A percentile compares a stretch with the other conserved stretches of the same genome.
phyloP scores from a whole-genome alignment of 2,329 filamentous ascomycete species.

The Leptographium galeiforme region DNA sequence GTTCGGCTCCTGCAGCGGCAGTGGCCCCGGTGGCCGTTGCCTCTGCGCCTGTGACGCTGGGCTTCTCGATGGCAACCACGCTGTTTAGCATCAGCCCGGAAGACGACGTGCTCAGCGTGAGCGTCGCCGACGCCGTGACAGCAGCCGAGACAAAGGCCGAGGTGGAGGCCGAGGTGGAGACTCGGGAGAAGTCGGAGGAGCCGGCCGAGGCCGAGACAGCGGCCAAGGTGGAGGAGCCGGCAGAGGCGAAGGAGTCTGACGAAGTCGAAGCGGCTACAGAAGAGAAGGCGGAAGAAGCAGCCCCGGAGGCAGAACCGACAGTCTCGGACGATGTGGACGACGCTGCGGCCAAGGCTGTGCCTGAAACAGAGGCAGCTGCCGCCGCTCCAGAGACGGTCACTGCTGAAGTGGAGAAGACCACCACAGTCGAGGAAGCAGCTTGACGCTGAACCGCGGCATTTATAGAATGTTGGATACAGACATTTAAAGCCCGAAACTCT shows the following conservation, averaged over 20 bases:
- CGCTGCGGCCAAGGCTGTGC: background rate
- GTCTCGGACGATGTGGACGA: slow-evolving; percentile 2
- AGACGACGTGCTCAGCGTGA: slow-evolving; percentile 29
- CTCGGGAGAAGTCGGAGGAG: background rate
- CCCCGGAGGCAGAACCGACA: slow-evolving; percentile 2
- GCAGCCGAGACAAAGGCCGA: background rate
- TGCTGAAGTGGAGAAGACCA: background rate
- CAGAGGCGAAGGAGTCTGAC: background rate
- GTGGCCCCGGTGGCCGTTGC: slow-evolving; percentile 15
- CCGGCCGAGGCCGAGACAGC: background rate
- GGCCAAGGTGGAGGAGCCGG: background rate
- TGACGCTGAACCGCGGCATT: background rate
- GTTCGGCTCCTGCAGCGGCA: slow-evolving; percentile 16
- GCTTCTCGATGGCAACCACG: slow-evolving; percentile 32
- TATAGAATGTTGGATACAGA: no score
- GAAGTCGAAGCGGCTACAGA: background rate
- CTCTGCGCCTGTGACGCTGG: slow-evolving; percentile 24
- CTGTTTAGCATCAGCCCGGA: slow-evolving; percentile 40
- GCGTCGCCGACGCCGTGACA: background rate
- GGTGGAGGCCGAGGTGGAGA: background rate
- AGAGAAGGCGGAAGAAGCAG: background rate
- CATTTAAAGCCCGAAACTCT: no score
- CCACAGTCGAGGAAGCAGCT: background rate
- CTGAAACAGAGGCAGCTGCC: background rate
- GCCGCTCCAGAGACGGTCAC: background rate